Evolutionary conservation across 2,329 filamentous ascomycete species (phyloP).

Genomic region (Aspergillus sojae): DNA sequence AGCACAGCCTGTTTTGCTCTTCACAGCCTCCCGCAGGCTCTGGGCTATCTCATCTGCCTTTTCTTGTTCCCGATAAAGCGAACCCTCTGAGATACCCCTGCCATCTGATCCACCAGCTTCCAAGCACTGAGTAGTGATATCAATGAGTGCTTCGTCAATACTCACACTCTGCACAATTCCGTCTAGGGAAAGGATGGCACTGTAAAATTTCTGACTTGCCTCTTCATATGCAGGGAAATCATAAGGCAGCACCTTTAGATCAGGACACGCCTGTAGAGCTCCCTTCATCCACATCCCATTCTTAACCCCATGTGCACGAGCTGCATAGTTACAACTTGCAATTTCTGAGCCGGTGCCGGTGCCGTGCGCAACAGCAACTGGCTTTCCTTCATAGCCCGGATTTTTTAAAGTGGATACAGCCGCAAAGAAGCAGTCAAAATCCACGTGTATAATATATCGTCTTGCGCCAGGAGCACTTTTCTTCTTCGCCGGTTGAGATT

Average conservation of each 20-base stretch:
- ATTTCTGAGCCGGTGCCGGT: conserved; percentile 87
- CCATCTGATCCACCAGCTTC: conserved; percentile 68
- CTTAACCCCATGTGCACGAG: conserved; percentile 81
- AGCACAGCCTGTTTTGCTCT: conserved; percentile 75
- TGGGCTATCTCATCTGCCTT: conserved; percentile 73
- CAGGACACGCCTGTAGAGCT: conserved; percentile 78
- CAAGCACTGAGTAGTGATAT: conserved; percentile 73
- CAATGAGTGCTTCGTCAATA: conserved; percentile 90
- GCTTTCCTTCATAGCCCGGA: conserved; percentile 75
- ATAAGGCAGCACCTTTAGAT: conserved; percentile 88
- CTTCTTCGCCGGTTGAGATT: conserved; percentile 49
- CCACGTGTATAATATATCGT: conserved; percentile 88
- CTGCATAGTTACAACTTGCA: conserved; percentile 94
- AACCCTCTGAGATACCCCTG: conserved; percentile 65
- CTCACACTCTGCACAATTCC: conserved; percentile 94
- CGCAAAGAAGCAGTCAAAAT: conserved; percentile 98
- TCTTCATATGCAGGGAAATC: conserved; percentile 95
- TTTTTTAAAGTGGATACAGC: conserved; percentile 81
- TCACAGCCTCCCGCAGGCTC: conserved; percentile 68
- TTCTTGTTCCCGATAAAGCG: conserved; percentile 75
- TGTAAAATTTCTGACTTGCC: conserved; percentile 85
- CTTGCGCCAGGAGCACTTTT: conserved; percentile 65
- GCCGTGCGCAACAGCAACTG: conserved; percentile 86
- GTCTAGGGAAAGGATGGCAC: conserved; percentile 75
- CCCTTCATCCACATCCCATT: conserved; percentile 99